Conservation (phyloP, 257 asterid species). For the Capsicum pubescens region DNA sequence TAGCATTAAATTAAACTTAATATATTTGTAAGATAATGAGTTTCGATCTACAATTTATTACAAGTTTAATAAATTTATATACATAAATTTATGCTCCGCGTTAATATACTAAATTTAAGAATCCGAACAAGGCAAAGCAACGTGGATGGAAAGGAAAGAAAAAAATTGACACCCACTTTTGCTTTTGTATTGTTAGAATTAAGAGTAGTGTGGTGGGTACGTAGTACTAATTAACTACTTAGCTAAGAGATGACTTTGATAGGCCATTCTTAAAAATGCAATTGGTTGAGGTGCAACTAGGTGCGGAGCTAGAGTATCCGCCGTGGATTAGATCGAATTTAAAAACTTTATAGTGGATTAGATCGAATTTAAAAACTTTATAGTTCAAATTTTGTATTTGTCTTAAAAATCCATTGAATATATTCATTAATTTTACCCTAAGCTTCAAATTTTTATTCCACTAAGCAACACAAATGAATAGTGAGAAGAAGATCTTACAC, state of each 20-base stretch:
- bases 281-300: neutral
- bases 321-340: neutral
- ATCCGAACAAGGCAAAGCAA: constrained; percentile 19
- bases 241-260: neutral
- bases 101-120: too few species aligned
- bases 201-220: neutral
- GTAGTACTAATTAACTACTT: neutral
- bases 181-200: neutral
- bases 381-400: neutral
- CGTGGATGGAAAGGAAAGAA: constrained; percentile 41
- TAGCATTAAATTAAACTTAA: too few species aligned
- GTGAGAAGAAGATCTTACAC: neutral
- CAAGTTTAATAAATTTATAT: too few species aligned
- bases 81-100: too few species aligned
- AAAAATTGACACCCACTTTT: constrained; percentile 24
- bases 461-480: neutral
- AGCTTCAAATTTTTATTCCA: neutral
- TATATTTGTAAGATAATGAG: too few species aligned
- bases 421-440: neutral
- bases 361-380: neutral
- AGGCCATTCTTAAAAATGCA: constrained; percentile 1
- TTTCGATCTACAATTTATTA: too few species aligned
- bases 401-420: neutral
- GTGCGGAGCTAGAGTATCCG: neutral
- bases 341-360: neutral